Evolutionary conservation across 2,329 filamentous ascomycete species (phyloP).

Genomic region (Fusarium sp.): DNA sequence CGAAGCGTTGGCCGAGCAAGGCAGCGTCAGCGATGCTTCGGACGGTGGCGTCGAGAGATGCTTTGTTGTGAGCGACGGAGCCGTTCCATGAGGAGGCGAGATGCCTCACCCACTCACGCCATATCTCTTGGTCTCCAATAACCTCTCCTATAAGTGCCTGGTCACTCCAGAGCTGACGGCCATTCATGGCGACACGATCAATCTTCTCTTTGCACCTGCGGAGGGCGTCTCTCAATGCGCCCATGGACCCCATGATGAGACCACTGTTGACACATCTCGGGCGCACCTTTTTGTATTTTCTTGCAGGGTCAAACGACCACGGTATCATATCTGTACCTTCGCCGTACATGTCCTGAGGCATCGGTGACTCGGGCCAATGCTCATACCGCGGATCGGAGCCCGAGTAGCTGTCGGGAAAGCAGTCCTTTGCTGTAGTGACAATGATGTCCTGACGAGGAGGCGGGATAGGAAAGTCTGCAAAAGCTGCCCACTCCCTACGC

Average conservation of each 20-base stretch:
- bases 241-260: conserved; percentile 52
- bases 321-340: conserved; percentile 47
- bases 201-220: conserved; percentile 47
- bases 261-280: conserved; percentile 52
- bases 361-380: conserved; percentile 53
- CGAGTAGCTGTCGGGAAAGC: conserved; percentile 48
- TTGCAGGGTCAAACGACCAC: conserved; percentile 47
- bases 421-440: conserved; percentile 52
- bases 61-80: conserved; percentile 20
- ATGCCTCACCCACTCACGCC: conserved; percentile 48
- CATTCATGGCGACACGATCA: conserved; percentile 41
- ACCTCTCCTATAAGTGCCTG: conserved; percentile 54
- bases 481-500: conserved; percentile 39
- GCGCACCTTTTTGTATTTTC: conserved; percentile 49
- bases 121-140: conserved; percentile 55
- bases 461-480: conserved; percentile 44
- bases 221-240: conserved; percentile 41
- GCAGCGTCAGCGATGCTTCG: conserved; percentile 45
- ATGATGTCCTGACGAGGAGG: conserved; percentile 50
- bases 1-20: conserved; percentile 47
- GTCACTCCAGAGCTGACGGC: conserved; percentile 54
- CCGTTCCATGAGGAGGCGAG: conserved; percentile 51
- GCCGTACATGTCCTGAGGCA: conserved; percentile 51
- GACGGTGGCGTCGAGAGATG: conserved; percentile 31
- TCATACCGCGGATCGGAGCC: conserved; percentile 52